phyloP scores from a whole-genome alignment of 2,329 filamentous ascomycete species.

The Penicillium sp. region DNA sequence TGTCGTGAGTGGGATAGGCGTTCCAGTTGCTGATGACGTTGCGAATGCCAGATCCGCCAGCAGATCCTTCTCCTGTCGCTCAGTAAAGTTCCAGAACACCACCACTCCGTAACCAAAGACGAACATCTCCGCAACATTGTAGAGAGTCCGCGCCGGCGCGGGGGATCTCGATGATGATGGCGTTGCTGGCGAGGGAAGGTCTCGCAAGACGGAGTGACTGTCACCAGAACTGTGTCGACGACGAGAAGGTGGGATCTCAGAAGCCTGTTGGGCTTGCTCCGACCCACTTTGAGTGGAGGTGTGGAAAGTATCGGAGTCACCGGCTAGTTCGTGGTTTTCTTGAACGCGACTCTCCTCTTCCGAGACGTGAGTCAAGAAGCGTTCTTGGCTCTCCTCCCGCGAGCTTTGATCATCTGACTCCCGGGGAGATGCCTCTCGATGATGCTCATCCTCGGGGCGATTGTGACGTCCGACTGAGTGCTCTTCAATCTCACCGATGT shows the following conservation, averaged over 20 bases:
- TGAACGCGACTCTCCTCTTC: conserved; percentile 13
- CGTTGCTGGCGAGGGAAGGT: conserved; percentile 42
- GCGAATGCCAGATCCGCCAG: conserved; percentile 93
- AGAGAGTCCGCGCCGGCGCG: conserved; percentile 67
- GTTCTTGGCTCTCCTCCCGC: conserved; percentile 7
- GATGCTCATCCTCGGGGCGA: conserved; percentile 31
- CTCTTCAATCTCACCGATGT: conserved; percentile 66
- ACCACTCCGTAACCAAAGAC: conserved; percentile 96
- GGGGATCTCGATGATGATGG: conserved; percentile 12
- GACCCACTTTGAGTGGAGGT: background rate
- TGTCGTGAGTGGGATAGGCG: conserved; percentile 65
- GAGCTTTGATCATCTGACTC: conserved; percentile 10
- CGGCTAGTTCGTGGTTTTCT: conserved; percentile 2
- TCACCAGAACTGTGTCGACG: conserved; percentile 26
- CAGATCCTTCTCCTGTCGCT: conserved; percentile 93
- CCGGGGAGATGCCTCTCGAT: conserved; percentile 16
- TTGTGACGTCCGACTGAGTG: conserved; percentile 43
- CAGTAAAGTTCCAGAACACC: conserved; percentile 98
- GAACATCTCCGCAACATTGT: conserved; percentile 80
- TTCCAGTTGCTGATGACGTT: conserved; percentile 38
- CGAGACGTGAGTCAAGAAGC: conserved; percentile 13
- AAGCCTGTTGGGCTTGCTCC: conserved; percentile 3
- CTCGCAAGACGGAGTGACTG: conserved; percentile 20
- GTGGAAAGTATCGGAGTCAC: background rate
- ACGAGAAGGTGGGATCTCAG: conserved; percentile 16